phyloP scores from a whole-genome alignment of 163 green algal species.

The Smithsoniella earleae region DNA sequence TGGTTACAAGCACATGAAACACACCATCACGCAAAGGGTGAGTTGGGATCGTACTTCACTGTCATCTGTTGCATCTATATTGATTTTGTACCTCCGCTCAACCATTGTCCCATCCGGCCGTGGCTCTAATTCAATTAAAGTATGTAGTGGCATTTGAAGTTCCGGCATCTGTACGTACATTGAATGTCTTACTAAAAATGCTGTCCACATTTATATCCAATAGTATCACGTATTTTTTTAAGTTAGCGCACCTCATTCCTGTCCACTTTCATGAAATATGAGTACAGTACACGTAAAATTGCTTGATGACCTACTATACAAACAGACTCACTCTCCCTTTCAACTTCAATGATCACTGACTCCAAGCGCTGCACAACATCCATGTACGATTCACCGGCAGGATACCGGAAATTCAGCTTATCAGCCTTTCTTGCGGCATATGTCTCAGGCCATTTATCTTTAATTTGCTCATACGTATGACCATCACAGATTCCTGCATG shows the following conservation, averaged over 20 bases:
- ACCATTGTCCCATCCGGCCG: conserved; percentile 29
- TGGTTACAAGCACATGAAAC: background rate
- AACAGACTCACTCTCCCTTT: conserved; percentile 78
- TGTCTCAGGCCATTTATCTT: conserved; percentile 64
- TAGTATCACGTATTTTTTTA: too few relatives aligned
- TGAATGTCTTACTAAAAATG: too few relatives aligned
- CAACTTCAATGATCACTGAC: conserved; percentile 84
- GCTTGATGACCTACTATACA: conserved; percentile 81
- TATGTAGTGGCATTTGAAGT: conserved; percentile 31
- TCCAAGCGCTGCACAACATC: conserved; percentile 84
- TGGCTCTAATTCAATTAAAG: conserved; percentile 7
- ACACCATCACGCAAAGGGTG: conserved; percentile 11
- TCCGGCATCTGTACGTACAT: conserved; percentile 18
- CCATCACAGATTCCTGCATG: conserved; percentile 76
- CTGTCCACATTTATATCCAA: too few relatives aligned
- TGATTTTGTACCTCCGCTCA: conserved; percentile 19
- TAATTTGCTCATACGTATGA: conserved; percentile 79
- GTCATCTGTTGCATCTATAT: conserved; percentile 24
- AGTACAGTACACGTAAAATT: conserved; percentile 23
- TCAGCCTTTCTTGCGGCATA: conserved; percentile 63
- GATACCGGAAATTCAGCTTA: conserved; percentile 84
- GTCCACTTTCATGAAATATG: conserved; percentile 22
- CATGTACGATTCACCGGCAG: conserved; percentile 78
- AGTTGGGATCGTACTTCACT: background rate
- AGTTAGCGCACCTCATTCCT: background rate